phyloP scores from a whole-genome alignment of 164 flowering plant genomes.

The Litsea cubeba region DNA sequence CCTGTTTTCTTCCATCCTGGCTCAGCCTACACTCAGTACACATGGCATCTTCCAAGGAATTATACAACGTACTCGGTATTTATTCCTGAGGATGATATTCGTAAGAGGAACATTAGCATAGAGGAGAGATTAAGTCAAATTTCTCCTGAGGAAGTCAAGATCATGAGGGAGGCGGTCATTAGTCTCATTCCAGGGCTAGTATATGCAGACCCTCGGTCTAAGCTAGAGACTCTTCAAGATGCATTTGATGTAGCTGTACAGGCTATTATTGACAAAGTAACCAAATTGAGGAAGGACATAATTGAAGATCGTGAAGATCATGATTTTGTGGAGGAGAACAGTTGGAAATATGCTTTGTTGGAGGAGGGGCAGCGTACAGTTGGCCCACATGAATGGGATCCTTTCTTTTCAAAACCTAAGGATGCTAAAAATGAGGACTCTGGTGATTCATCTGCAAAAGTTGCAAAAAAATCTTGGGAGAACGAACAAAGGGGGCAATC shows the following conservation, averaged over 20 bases:
- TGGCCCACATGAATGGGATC: conserved; percentile 92
- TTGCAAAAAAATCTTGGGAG: conserved; percentile 77
- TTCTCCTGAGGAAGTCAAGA: conserved; percentile 59
- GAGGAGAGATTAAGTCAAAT: conserved; percentile 59
- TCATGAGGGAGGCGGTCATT: conserved; percentile 87
- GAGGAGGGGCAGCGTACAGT: conserved; percentile 77
- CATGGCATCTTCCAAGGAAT: conserved; percentile 94
- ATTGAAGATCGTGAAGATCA: conserved; percentile 57
- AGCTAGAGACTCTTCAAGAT: conserved; percentile 77
- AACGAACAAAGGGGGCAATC: conserved; percentile 63
- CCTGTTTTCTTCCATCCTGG: conserved; percentile 96
- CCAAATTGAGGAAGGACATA: conserved; percentile 68
- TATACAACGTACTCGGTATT: conserved; percentile 74
- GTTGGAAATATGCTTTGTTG: conserved; percentile 82
- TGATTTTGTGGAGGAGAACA: conserved; percentile 71
- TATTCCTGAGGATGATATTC: conserved; percentile 80
- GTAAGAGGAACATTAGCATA: conserved; percentile 64
- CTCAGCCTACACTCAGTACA: conserved; percentile 85
- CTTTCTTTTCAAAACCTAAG: conserved; percentile 84
- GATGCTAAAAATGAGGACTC: conserved; percentile 39
- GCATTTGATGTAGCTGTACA: conserved; percentile 91
- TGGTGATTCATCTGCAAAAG: conserved; percentile 49
- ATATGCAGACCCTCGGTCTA: conserved; percentile 89
- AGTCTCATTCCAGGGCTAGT: conserved; percentile 68
- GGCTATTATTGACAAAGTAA: conserved; percentile 73